These are phyloP conservation scores for Euphorbia pulcherrima DNA, from an alignment of 345 rosid species.

Conservation along the genomic window DNA sequence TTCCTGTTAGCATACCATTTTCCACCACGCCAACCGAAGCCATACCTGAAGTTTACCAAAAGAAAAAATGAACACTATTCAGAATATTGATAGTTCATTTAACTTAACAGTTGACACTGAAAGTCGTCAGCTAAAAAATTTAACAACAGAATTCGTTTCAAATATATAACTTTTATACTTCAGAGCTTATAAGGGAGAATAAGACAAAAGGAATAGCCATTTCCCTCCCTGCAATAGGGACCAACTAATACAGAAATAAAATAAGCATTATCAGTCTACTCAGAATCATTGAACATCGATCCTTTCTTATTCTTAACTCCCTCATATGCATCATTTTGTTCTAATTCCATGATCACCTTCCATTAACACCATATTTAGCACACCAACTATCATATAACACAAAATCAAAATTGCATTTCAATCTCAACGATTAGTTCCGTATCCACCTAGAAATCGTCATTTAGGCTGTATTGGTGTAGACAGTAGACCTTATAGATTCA, in stretches of 20 bases:
- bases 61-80: constrained; percentile 1
- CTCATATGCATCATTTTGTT: neutral
- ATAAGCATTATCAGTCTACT: neutral
- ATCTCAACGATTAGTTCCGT: neutral
- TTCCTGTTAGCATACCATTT: constrained; percentile 82
- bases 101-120: neutral
- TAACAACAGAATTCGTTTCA: neutral
- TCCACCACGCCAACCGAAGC: constrained; percentile 95
- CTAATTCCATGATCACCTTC: constrained; percentile 5
- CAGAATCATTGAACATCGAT: neutral
- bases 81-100: constrained; percentile 2
- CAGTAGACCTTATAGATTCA: neutral
- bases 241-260: neutral
- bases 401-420: neutral
- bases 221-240: neutral
- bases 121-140: constrained; percentile 1
- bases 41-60: constrained; percentile 53
- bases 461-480: neutral
- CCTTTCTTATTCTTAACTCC: neutral
- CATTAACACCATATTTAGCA: neutral
- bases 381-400: too few relatives aligned
- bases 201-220: neutral
- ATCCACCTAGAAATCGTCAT: neutral
- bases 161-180: neutral
- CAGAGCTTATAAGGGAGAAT: neutral